phyloP scores from a whole-genome alignment of 108 stramenopile genomes.

The Pseudonitzschia multistriata region DNA sequence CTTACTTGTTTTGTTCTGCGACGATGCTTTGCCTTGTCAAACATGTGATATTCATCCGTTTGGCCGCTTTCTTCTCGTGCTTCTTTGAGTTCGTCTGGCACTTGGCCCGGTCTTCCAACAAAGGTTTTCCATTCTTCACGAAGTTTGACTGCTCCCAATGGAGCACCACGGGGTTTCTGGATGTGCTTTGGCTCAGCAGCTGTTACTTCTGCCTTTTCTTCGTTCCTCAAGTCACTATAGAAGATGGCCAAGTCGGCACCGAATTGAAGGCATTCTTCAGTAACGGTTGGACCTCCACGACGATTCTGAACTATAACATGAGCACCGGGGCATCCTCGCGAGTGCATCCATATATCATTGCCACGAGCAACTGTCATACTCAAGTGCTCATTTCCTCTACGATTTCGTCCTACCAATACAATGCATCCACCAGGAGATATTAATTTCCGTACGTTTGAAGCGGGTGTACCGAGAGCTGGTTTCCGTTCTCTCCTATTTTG shows the following conservation, averaged over 20 bases:
- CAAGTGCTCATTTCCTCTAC: slow-evolving; percentile 81
- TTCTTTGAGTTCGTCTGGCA: slow-evolving; percentile 66
- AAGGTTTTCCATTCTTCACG: slow-evolving; percentile 70
- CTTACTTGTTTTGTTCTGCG: slow-evolving; percentile 50
- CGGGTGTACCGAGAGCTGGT: slow-evolving; percentile 42
- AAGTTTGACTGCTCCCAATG: slow-evolving; percentile 80
- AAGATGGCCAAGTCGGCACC: slow-evolving; percentile 84
- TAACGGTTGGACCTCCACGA: slow-evolving; percentile 56
- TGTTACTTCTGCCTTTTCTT: slow-evolving; percentile 65
- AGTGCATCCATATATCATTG: slow-evolving; percentile 86
- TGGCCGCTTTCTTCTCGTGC: slow-evolving; percentile 70
- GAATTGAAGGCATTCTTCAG: slow-evolving; percentile 69
- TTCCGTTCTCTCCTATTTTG: slow-evolving; percentile 25
- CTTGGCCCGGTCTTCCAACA: slow-evolving; percentile 66
- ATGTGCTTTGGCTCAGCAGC: slow-evolving; percentile 83
- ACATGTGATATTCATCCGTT: slow-evolving; percentile 53
- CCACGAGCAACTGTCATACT: slow-evolving; percentile 66
- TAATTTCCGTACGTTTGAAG: slow-evolving; percentile 61
- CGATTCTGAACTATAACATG: slow-evolving; percentile 76
- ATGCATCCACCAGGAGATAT: slow-evolving; percentile 66
- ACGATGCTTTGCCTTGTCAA: slow-evolving; percentile 71
- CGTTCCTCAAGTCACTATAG: slow-evolving; percentile 77
- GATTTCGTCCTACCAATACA: slow-evolving; percentile 82
- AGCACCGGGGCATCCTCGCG: slow-evolving; percentile 78
- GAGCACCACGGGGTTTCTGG: slow-evolving; percentile 79